Evolutionary conservation across 495 filamentous ascomycete species (phyloP).

Genomic region (Penicillium fimorum): DNA sequence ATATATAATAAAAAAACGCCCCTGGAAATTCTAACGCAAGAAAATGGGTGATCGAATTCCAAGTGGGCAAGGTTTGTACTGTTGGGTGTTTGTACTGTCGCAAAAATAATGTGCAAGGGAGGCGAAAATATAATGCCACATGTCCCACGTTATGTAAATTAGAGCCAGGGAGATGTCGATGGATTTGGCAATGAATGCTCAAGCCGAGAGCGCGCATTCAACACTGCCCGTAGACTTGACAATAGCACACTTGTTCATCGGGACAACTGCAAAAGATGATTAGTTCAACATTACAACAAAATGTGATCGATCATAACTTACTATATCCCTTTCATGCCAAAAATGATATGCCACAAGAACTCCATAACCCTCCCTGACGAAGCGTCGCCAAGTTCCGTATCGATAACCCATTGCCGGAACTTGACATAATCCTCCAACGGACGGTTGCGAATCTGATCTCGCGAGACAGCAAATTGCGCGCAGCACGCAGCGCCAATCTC

Average conservation of each 20-base stretch:
- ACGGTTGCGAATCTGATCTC: constrained; percentile 50
- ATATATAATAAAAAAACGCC: neutral
- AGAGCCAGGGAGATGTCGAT: neutral
- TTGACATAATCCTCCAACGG: constrained; percentile 59
- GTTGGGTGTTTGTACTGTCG: neutral
- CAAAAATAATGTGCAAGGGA: neutral
- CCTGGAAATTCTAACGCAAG: constrained; percentile 6
- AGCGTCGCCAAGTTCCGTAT: constrained; percentile 57
- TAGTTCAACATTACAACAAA: neutral
- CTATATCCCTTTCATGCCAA: constrained; percentile 50
- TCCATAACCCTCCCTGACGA: constrained; percentile 71
- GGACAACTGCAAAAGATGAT: constrained; percentile 39
- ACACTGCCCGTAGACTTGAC: constrained; percentile 49
- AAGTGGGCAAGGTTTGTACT: too few relatives aligned
- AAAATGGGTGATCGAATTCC: neutral
- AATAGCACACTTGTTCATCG: constrained; percentile 47
- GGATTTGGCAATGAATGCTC: neutral
- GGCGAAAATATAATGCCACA: neutral
- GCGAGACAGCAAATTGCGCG: constrained; percentile 64
- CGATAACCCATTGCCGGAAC: constrained; percentile 66
- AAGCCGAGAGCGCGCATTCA: constrained; percentile 14
- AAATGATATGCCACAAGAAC: constrained; percentile 71
- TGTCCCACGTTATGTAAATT: neutral
- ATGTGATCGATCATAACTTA: constrained; percentile 22
- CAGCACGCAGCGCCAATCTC: constrained; percentile 55